phyloP scores from a whole-genome alignment of 768 basidiomycete genomes.

The Russula abietina region DNA sequence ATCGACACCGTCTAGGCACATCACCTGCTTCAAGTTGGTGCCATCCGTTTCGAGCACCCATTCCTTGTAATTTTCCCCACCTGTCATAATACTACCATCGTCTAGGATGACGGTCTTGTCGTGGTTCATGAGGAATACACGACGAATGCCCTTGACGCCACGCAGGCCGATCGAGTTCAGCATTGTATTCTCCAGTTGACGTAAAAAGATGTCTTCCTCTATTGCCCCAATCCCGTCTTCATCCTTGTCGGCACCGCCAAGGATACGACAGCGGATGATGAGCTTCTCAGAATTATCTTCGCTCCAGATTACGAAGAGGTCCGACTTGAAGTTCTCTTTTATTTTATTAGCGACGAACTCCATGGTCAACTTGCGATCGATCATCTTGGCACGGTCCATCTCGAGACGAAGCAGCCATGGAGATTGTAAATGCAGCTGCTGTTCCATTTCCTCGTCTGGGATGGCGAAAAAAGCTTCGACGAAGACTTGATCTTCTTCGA shows the following conservation, averaged over 20 bases:
- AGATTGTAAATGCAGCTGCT: constrained; percentile 85
- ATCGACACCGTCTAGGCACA: constrained; percentile 94
- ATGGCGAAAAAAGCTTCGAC: constrained; percentile 99
- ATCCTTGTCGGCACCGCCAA: constrained; percentile 79
- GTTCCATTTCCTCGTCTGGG: constrained; percentile 92
- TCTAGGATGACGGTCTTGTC: constrained; percentile 62
- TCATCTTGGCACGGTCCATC: constrained; percentile 95
- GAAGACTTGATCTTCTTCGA: constrained; percentile 92
- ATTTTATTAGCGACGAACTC: constrained; percentile 90
- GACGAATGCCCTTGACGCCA: constrained; percentile 84
- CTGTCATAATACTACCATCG: constrained; percentile 52
- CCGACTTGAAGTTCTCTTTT: constrained; percentile 89
- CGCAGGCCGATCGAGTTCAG: constrained; percentile 91
- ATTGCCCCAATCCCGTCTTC: constrained; percentile 68
- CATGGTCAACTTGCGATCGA: constrained; percentile 95
- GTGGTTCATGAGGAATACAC: constrained; percentile 90
- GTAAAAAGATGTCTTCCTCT: constrained; percentile 94
- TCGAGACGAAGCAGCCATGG: constrained; percentile 97
- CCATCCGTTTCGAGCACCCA: constrained; percentile 99
- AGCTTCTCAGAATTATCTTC: constrained; percentile 99
- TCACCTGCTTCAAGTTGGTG: constrained; percentile 89
- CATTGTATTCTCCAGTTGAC: constrained; percentile 95
- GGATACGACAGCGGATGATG: constrained; percentile 91
- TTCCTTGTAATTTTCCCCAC: constrained; percentile 58
- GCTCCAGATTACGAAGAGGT: constrained; percentile 97